Base-by-base conservation (phyloP, 164 flowering plant genomes). In the Hamamelis virginiana region DNA sequence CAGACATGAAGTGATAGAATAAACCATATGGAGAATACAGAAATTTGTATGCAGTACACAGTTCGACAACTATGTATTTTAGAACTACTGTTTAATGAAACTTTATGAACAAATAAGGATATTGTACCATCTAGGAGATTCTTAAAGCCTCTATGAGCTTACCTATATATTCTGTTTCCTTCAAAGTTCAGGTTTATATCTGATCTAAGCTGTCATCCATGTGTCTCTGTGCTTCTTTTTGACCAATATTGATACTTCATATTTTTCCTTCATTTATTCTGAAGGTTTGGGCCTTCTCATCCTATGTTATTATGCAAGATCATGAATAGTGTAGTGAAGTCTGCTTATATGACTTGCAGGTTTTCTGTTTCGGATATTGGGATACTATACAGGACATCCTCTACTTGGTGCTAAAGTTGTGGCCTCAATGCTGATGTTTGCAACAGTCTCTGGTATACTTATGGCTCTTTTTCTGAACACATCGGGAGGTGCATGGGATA, bases 391-490 rank as follows among this genome's bases (percentile, higher is more conserved):
- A 0, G 97, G 97, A 50, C 97, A 91, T 27, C 88, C 98, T 72
- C 81, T 92, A 8, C 87, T 95, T 22, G 99, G 99, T 21, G 99
- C 99, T 51, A 95, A 95, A 87, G 99, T 90, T 41, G 99, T 95
- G 74, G 97, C 99, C 56, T 56, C 97, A 23, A 75, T 95, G 86
- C 84, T 95, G 74, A 95, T 95, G 99, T 95, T 95, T 80, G 97
- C 94, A 48, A 95, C 97, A 18, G 99, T 92, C 28, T 81, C 96
- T 26, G 99, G 99, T 67, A 92, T 95, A 69, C 92, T 95, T 4
- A 95, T 95, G 99, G 99, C 99, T 61, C 97, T 95, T 67, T 95
- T 95, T 85, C 84, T 95, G 50, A 95, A 95, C 74, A 95, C 99
- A 55, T 83, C 99, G 12, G 97, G 99, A 71, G 99, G 99, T 66